phyloP scores from a whole-genome alignment of 2,329 filamentous ascomycete species.

The Penicillium hordei region DNA sequence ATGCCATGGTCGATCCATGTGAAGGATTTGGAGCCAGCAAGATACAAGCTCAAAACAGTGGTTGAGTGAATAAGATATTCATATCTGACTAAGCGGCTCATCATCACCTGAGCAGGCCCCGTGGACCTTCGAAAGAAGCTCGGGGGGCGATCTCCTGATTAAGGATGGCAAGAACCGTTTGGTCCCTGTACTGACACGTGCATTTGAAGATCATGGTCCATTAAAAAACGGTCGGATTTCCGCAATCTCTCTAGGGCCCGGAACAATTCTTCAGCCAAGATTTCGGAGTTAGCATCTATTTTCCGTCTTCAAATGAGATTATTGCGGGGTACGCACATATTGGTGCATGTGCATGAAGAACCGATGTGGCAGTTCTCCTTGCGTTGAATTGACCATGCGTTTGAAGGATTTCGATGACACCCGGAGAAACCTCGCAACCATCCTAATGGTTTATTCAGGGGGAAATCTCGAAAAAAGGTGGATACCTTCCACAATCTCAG shows the following conservation, averaged over 20 bases:
- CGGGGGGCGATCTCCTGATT: no score
- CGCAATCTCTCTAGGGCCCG: background rate
- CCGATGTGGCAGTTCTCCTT: background rate
- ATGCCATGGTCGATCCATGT: background rate
- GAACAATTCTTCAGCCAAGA: background rate
- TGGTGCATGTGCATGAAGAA: conserved; percentile 3
- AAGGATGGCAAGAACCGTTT: background rate
- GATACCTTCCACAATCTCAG: background rate
- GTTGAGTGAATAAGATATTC: no score
- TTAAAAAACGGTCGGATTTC: conserved; percentile 13
- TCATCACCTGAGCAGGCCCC: no score
- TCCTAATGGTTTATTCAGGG: no score
- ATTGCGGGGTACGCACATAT: conserved; percentile 1
- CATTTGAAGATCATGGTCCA: conserved; percentile 11
- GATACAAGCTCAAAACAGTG: background rate
- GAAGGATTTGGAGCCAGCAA: background rate
- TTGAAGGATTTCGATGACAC: background rate
- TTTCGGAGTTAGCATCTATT: no score
- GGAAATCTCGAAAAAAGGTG: background rate
- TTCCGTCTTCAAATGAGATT: background rate
- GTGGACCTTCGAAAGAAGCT: no score
- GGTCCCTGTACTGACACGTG: background rate
- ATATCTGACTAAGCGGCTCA: no score
- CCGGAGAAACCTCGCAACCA: no score
- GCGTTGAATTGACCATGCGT: background rate